phyloP scores from a whole-genome alignment of 345 rosid species.

The Populus davidiana region DNA sequence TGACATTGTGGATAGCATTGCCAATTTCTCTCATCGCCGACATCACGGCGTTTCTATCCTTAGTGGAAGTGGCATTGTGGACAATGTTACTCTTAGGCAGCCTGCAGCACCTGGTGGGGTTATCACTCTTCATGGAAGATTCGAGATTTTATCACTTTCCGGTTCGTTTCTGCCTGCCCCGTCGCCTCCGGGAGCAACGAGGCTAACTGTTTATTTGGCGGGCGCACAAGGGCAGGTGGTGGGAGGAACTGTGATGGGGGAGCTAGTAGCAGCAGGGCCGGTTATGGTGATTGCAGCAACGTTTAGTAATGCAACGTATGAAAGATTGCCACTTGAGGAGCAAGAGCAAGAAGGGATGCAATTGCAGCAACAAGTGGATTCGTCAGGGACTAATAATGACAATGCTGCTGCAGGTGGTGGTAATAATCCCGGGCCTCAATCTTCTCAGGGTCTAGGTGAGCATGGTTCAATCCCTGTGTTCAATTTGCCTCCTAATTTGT shows the following conservation, averaged over 20 bases:
- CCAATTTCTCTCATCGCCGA: constrained; percentile 59
- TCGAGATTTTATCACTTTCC: constrained; percentile 76
- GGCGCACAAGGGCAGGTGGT: constrained; percentile 92
- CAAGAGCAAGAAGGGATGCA: constrained; percentile 43
- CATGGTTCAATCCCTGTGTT: constrained; percentile 56
- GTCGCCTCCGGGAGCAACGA: constrained; percentile 71
- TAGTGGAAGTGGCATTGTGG: constrained; percentile 76
- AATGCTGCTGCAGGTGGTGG: constrained; percentile 11
- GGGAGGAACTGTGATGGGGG: constrained; percentile 72
- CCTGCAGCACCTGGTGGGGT: constrained; percentile 69
- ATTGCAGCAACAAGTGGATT: constrained; percentile 38
- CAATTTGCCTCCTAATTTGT: constrained; percentile 62
- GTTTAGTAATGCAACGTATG: constrained; percentile 73
- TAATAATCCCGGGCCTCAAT: constrained; percentile 28
- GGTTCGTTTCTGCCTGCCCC: constrained; percentile 78
- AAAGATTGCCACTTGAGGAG: constrained; percentile 69
- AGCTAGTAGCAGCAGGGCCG: constrained; percentile 73
- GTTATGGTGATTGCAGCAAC: constrained; percentile 86
- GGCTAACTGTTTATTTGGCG: constrained; percentile 69
- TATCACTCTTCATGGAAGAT: constrained; percentile 69
- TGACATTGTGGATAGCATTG: constrained; percentile 64
- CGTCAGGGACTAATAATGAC: constrained; percentile 14
- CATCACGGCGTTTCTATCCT: constrained; percentile 76
- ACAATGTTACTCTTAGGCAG: constrained; percentile 74
- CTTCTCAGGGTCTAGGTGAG: constrained; percentile 30